Percentiles rank a stretch among this genome's conserved stretches.
Conservation (phyloP, 208 protist species). For the Wallacemonas sp. region DNA sequence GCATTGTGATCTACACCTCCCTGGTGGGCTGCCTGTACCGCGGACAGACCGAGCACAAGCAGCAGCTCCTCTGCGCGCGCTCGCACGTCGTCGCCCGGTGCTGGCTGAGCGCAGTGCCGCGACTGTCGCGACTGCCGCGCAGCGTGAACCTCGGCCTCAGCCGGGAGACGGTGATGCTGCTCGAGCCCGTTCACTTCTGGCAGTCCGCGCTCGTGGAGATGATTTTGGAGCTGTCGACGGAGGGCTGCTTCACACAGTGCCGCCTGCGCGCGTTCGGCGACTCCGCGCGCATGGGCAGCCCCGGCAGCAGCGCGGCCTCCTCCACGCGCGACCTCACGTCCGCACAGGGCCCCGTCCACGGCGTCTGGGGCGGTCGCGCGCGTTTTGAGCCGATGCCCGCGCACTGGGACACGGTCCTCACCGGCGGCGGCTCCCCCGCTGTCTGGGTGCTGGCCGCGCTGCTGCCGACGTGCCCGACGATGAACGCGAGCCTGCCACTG, state of each 20-base stretch:
- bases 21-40: constrained; percentile 50
- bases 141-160: constrained; percentile 38
- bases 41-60: constrained; percentile 49
- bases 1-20: constrained; percentile 45
- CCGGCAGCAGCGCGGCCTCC: background rate
- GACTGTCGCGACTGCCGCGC: constrained; percentile 19
- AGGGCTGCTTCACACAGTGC: constrained; percentile 64
- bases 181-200: constrained; percentile 56
- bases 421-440: constrained; percentile 32
- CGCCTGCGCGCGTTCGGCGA: constrained; percentile 36
- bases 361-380: background rate
- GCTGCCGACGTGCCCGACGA: constrained; percentile 55
- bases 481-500: constrained; percentile 29
- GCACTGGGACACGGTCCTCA: constrained; percentile 70
- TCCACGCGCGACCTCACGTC: background rate
- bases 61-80: constrained; percentile 22
- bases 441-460: constrained; percentile 73
- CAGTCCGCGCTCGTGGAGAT: constrained; percentile 64
- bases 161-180: constrained; percentile 26
- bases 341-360: background rate
- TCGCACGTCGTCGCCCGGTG: background rate
- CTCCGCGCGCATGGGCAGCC: background rate
- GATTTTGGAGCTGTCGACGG: constrained; percentile 65
- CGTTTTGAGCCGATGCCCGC: constrained; percentile 62
- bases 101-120: constrained; percentile 5